Percentiles rank a stretch among this genome's conserved stretches.
These are phyloP conservation scores for Talaromyces sp. DNA, from an alignment of 2,329 filamentous ascomycete genomes.

Conservation along the genomic window DNA sequence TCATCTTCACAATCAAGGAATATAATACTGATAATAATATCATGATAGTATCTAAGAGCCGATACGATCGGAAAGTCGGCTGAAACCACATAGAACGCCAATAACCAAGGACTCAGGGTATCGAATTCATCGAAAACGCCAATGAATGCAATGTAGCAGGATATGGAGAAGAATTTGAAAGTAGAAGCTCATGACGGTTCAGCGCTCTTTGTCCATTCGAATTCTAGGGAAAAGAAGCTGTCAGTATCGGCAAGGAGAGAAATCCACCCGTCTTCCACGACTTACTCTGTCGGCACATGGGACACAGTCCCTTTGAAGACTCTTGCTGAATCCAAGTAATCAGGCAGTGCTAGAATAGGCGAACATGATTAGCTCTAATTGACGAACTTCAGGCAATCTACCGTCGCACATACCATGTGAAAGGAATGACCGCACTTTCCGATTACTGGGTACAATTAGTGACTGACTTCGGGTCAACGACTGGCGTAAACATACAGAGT, in stretches of 20 bases:
- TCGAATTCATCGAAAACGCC: no score
- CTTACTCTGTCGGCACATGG: constrained; percentile 94
- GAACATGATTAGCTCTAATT: constrained; percentile 7
- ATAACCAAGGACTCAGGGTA: no score
- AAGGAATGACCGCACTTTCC: constrained; percentile 97
- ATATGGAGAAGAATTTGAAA: no score
- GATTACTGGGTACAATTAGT: constrained; percentile 58
- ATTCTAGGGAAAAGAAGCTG: constrained; percentile 36
- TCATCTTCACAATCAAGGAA: no score
- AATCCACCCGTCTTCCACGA: constrained; percentile 7
- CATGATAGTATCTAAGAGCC: no score
- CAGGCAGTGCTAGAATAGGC: constrained; percentile 78
- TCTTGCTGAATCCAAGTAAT: constrained; percentile 85
- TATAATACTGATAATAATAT: no score
- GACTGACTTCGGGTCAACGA: neutral
- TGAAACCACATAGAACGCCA: no score
- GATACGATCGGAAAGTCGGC: no score
- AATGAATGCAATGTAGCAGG: no score
- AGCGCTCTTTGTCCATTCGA: constrained; percentile 48
- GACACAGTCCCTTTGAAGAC: constrained; percentile 85
- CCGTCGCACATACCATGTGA: constrained; percentile 66
- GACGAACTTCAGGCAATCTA: neutral
- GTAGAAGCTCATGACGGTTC: constrained; percentile 21
- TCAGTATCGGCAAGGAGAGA: constrained; percentile 16
- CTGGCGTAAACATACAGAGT: constrained; percentile 53